These are phyloP conservation scores for Leptographium procerum DNA, from an alignment of 2,329 filamentous ascomycete genomes.

Conservation along the genomic window DNA sequence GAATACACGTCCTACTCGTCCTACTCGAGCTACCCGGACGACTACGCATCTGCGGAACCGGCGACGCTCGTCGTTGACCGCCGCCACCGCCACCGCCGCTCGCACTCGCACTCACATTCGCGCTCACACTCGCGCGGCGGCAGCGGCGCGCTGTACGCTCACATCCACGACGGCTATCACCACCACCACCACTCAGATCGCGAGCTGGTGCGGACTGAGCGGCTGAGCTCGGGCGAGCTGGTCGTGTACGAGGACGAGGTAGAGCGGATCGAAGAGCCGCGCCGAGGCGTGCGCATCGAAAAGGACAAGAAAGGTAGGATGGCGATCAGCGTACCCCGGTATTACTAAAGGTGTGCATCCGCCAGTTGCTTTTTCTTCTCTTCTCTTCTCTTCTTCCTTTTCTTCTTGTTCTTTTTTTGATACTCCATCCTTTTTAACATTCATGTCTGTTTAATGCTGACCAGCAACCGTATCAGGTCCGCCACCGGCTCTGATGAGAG, in stretches of 20 bases:
- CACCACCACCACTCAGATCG: slow-evolving; percentile 36
- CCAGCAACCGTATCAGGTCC: slow-evolving; percentile 5
- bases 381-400: slow-evolving; percentile 1
- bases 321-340: slow-evolving; percentile 69
- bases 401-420: slow-evolving; percentile 8
- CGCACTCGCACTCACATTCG: slow-evolving; percentile 13
- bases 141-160: slow-evolving; percentile 44
- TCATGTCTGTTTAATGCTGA: background rate
- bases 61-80: slow-evolving; percentile 25
- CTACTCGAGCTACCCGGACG: slow-evolving; percentile 1
- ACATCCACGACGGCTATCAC: slow-evolving; percentile 57
- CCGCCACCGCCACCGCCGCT: slow-evolving; percentile 14
- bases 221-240: slow-evolving; percentile 48
- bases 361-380: slow-evolving; percentile 10
- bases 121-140: slow-evolving; percentile 29
- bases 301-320: slow-evolving; percentile 96
- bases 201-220: slow-evolving; percentile 44
- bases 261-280: slow-evolving; percentile 41
- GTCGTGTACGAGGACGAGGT: slow-evolving; percentile 52
- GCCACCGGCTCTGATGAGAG: slow-evolving; percentile 9
- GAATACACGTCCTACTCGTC: slow-evolving; percentile 18
- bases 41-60: slow-evolving; percentile 22
- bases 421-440: slow-evolving; percentile 10
- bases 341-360: slow-evolving; percentile 41
- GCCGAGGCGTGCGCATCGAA: slow-evolving; percentile 57